These are phyloP conservation scores for Anthoceros angustus DNA, from an alignment of 225 moss, liverwort and hornwort species.

Conservation along the genomic window DNA sequence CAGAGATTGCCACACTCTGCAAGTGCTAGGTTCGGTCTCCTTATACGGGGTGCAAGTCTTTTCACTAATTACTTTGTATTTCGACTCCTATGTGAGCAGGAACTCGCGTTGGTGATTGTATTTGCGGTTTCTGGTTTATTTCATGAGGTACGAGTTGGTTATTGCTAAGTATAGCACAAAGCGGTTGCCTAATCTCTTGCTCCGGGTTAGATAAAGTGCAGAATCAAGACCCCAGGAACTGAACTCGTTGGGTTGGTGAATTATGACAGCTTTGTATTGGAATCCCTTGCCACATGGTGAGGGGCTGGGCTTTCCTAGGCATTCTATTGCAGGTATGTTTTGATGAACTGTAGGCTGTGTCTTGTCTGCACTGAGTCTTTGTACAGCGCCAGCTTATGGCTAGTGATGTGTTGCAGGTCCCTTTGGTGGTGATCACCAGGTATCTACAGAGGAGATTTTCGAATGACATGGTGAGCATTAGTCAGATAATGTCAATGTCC, in stretches of 20 bases:
- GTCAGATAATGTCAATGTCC: background rate
- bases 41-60: background rate
- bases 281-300: slow-evolving; percentile 91
- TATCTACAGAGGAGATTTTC: slow-evolving; percentile 44
- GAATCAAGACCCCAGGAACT: background rate
- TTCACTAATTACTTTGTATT: background rate
- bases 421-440: slow-evolving; percentile 66
- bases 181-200: background rate
- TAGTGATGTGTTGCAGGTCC: slow-evolving; percentile 34
- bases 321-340: slow-evolving; percentile 69
- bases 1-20: too few relatives aligned
- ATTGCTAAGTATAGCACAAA: background rate
- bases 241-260: background rate
- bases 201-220: background rate
- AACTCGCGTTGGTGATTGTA: slow-evolving; percentile 47
- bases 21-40: too few relatives aligned
- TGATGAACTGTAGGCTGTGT: background rate
- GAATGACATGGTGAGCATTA: slow-evolving; percentile 53
- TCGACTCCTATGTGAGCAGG: slow-evolving; percentile 17
- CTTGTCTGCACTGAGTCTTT: background rate
- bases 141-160: slow-evolving; percentile 56
- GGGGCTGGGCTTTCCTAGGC: slow-evolving; percentile 95
- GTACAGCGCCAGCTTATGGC: background rate
- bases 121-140: slow-evolving; percentile 81
- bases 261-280: slow-evolving; percentile 59